Evolutionary conservation across 345 rosid genomes (phyloP), one percentile per base, ranked within the genome.

Genomic region (Geranium brycei): DNA sequence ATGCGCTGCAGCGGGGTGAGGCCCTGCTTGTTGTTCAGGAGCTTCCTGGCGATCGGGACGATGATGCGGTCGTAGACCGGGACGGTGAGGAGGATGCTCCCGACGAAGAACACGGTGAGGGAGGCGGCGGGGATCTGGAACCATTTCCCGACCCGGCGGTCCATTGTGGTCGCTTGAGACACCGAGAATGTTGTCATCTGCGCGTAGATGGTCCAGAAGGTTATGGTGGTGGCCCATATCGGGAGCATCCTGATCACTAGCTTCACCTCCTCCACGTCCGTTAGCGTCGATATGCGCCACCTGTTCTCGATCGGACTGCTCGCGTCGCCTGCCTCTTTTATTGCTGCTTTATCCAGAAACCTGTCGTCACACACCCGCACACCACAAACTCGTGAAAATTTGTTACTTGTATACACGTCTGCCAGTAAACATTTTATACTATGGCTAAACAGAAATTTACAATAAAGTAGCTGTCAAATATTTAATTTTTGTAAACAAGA

Each of bases 201-300:
- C 11, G 99, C 99, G 57, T 93, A 88, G 61, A 89, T 83, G n/a
- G 97, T 86, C 99, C 99, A 89, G 68, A 93, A 93, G 51, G 90
- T 82, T 16, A 93, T 79, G 17, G 80, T 85, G 35, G 99, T 90
- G 60, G 87, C 91, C 99, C 99, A 93, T 16, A 90, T 78, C 5
- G 99, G 99, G 64, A 93, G 53, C 99, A 93, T 93, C 17, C 96
- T 69, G 2, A 93, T 13, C 61, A 93, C 86, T 75, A 86, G 35
- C 81, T 93, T 93, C 62, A 93, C 99, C 72, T 93, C 99, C 57
- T 93, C 99, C 3, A 86, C 96, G 61, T 93, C 99, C 5, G 96
- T 86, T 65, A 90, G 61, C 73, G 99, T 93, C 32, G 95, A 75
- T 62, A 93, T 59, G 58, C 73, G 73, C 99, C 99, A 89, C 78